phyloP scores from a whole-genome alignment of 176 grass and related monocot genomes.

The Rhynchospora tenuis region DNA sequence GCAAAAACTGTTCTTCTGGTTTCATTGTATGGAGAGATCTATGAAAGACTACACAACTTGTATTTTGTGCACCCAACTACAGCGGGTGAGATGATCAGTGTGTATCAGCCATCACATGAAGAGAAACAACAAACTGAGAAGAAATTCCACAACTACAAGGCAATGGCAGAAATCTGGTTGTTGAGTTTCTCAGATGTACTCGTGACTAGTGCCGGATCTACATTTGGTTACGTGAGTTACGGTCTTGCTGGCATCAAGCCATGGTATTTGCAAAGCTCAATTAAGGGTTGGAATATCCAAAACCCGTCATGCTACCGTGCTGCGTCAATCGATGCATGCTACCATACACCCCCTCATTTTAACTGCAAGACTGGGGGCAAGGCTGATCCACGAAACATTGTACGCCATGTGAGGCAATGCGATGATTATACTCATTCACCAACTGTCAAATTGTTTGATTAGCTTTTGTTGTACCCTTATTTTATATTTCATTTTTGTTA shows the following conservation, averaged over 20 bases:
- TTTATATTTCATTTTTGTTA: too few species aligned
- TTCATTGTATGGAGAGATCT: conserved; percentile 39
- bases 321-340: conserved; percentile 45
- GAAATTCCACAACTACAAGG: conserved; percentile 51
- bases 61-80: conserved; percentile 31
- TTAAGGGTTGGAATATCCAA: conserved; percentile 6
- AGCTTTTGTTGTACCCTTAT: neutral
- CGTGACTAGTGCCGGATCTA: conserved; percentile 41
- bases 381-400: conserved; percentile 21
- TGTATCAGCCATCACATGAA: conserved; percentile 56
- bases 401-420: conserved; percentile 38
- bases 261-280: conserved; percentile 30
- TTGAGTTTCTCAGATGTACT: conserved; percentile 41
- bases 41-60: conserved; percentile 30
- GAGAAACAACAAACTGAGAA: conserved; percentile 35
- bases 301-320: conserved; percentile 27
- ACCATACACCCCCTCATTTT: conserved; percentile 33
- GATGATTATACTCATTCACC: conserved; percentile 19
- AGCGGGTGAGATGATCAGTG: conserved; percentile 35
- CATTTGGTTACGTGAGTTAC: conserved; percentile 50
- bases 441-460: conserved; percentile 44
- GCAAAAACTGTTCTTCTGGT: conserved; percentile 43
- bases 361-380: conserved; percentile 22
- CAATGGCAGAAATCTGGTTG: conserved; percentile 47
- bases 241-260: conserved; percentile 46